phyloP scores from a whole-genome alignment of 768 basidiomycete genomes.

The Hypsizygus marmoreus region DNA sequence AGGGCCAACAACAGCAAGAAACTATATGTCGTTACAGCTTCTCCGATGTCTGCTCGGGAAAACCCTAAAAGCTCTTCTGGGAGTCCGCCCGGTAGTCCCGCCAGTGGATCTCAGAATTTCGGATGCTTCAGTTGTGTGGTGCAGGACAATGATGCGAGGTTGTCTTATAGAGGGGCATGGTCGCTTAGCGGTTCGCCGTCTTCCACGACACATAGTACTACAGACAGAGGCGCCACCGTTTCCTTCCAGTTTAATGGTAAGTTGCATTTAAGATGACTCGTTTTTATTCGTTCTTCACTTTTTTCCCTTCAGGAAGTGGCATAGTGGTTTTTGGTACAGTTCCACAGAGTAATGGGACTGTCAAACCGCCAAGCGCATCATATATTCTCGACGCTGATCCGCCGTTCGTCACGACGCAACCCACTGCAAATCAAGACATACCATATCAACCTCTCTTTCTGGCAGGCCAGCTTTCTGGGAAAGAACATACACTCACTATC shows the following conservation, averaged over 20 bases:
- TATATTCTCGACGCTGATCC: conserved; percentile 38
- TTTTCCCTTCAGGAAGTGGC: conserved; percentile 37
- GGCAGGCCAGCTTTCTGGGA: conserved; percentile 24
- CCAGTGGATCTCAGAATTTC: no score
- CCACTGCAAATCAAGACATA: conserved; percentile 32
- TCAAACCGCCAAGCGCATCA: conserved; percentile 38
- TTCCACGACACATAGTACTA: conserved; percentile 40
- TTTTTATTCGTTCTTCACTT: background rate
- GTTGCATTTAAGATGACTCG: conserved; percentile 11
- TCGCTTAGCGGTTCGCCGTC: conserved; percentile 25
- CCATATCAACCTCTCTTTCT: conserved; percentile 46
- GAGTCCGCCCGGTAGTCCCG: no score
- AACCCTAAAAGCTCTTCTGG: no score
- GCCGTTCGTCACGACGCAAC: conserved; percentile 37
- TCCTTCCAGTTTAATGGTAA: conserved; percentile 41
- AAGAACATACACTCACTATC: conserved; percentile 40
- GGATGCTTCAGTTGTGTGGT: no score
- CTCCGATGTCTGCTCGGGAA: no score
- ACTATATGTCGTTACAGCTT: no score
- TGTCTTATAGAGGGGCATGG: conserved; percentile 39
- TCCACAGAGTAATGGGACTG: conserved; percentile 36
- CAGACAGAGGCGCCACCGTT: conserved; percentile 29
- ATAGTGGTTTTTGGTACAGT: conserved; percentile 49
- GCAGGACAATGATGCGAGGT: conserved; percentile 37
- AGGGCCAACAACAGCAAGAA: no score